phyloP scores from a whole-genome alignment of 2,329 filamentous ascomycete genomes.

The Aspergillus fischeri region DNA sequence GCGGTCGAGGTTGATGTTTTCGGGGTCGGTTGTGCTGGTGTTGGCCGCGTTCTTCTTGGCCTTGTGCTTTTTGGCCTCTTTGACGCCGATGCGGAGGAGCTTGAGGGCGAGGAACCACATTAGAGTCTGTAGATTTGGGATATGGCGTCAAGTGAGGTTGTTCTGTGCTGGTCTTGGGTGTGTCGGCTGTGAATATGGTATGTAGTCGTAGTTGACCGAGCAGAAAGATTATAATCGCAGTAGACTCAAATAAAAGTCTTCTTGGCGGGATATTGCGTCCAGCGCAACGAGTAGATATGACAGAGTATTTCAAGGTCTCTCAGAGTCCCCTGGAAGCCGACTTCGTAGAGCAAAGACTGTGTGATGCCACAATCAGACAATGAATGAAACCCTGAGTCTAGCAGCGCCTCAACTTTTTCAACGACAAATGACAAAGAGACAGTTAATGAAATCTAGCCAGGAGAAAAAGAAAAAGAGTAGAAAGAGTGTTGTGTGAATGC shows the following conservation, averaged over 20 bases:
- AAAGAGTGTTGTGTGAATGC: not conserved
- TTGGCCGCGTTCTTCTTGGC: conserved; percentile 20
- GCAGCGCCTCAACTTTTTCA: not conserved
- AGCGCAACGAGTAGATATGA: not conserved
- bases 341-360: not conserved
- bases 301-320: not conserved
- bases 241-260: not conserved
- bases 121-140: not conserved
- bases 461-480: not conserved
- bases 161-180: not conserved
- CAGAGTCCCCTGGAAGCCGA: not conserved
- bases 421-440: not conserved
- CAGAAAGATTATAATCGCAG: not conserved
- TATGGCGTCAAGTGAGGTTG: conserved; percentile 1
- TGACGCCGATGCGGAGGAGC: conserved; percentile 24
- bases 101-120: conserved; percentile 30
- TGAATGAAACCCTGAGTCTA: not conserved
- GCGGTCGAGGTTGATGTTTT: conserved; percentile 12
- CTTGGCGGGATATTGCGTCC: not conserved
- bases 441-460: not conserved
- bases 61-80: conserved; percentile 29
- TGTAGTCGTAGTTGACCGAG: not conserved
- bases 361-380: not conserved
- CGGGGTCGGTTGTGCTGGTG: conserved; percentile 12
- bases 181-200: not conserved